These are phyloP conservation scores for Parasitella parasitica DNA, from an alignment of 371 early-diverging fungal species.

Conservation along the genomic window DNA sequence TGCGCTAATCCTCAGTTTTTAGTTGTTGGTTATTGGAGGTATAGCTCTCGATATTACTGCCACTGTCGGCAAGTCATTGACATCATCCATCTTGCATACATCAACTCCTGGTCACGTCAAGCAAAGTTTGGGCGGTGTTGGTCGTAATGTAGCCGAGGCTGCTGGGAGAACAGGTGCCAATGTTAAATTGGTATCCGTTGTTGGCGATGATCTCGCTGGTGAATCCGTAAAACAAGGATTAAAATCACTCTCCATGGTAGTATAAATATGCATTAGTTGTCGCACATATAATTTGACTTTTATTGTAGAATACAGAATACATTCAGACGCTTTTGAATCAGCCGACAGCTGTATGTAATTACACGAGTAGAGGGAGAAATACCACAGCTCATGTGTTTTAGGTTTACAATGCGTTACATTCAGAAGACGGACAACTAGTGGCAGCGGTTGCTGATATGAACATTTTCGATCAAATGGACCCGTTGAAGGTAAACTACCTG, in stretches of 20 bases:
- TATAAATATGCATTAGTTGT: background rate
- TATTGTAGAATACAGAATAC: conserved; percentile 28
- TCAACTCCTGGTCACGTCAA: conserved; percentile 74
- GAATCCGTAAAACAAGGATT: conserved; percentile 53
- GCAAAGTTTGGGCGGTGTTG: conserved; percentile 85
- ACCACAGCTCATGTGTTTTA: background rate
- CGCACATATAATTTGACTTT: background rate
- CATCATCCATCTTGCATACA: conserved; percentile 46
- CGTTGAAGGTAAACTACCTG: conserved; percentile 28
- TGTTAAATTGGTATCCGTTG: conserved; percentile 57
- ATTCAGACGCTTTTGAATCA: conserved; percentile 25
- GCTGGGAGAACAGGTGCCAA: conserved; percentile 67
- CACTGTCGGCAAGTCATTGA: conserved; percentile 25
- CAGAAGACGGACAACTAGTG: conserved; percentile 67
- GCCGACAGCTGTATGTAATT: conserved; percentile 34
- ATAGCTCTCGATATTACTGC: conserved; percentile 78
- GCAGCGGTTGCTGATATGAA: conserved; percentile 91
- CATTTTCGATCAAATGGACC: conserved; percentile 56
- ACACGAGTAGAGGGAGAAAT: background rate
- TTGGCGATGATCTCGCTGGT: conserved; percentile 76
- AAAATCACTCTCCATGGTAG: conserved; percentile 57
- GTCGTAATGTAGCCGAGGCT: conserved; percentile 86
- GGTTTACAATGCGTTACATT: conserved; percentile 81
- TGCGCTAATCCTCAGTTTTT: background rate
- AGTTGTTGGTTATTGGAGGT: conserved; percentile 80